Base-by-base conservation (phyloP, 352 stramenopile species). In the Globisporangium irregulare region DNA sequence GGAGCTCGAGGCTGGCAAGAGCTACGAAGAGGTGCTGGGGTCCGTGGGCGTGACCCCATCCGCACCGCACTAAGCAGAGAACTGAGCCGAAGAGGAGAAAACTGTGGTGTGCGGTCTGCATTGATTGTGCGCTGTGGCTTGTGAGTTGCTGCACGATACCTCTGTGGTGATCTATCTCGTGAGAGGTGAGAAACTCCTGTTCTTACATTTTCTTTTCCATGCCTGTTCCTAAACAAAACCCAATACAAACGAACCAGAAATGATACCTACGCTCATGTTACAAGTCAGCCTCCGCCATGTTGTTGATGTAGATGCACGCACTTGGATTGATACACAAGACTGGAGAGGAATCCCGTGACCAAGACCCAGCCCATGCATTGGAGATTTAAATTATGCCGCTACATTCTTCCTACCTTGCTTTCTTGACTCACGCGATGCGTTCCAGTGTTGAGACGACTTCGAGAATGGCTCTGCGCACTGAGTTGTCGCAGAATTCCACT, bases 1-100 rank as follows among this genome's bases (percentile, higher is more conserved):
- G 74, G 84, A 87, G 64, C 79, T 98, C 57, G 79, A 87, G 27
- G 81, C 25, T 2, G 81, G 77, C 59, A 90, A 88, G 70, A 86
- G 72, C 72, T 89, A 89, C 59, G 82, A 71, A 24, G 82, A 89
- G 32, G 80, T 90, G 55, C 72, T 90, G 46, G 78, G 75, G 14
- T 81, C 80, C 15, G 80, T 84, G 41, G 82, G 82, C 27, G 80
- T 90, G 53, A 84, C 80, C 5, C 29, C 41, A 5, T 34, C 10
- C 24, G 43, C 62, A 2, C 48, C 22, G 12, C 62, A 51, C 27
- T 66, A 63, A 38, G 5, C 22, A 58, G 24, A 3, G 20, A 38
- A 12, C 25, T 34, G 6, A 59, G 27, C 27, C 54, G 14, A 25
- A 8, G 15, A 43, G 27, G 18, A 43, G 12, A 18, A 48, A 10